Base-by-base conservation (phyloP, 176 grass and related monocot species). In the Leersia perrieri region DNA sequence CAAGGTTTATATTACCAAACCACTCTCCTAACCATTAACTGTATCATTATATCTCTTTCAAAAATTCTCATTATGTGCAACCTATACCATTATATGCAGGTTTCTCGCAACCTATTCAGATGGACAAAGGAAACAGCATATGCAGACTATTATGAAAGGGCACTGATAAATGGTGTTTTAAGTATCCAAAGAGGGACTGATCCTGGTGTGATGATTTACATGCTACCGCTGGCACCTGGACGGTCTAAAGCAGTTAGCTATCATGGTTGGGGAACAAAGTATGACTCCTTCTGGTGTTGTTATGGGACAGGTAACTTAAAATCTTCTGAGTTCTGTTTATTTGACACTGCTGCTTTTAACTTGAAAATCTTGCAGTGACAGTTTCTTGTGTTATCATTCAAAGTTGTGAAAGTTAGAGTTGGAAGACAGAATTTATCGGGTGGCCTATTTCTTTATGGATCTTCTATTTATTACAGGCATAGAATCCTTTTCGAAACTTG, bases 141-240 rank as follows among this genome's bases (percentile, higher is more conserved):
- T 86, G 92, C 88, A 31, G 96, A 98, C 83, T 98, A 98, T 73
- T 98, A 98, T 36, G 96, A 98, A 66, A 98, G 88, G 90, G 86
- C 90, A 58, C 80, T 98, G 29, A 91, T 92, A 89, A 98, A 98
- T 84, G 96, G 96, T 28, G 96, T 98, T 36, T 60, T 98, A 51
- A 93, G 96, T 79, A 98, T 98, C 84, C 96, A 98, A 86, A 91
- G 96, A 84, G 96, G 90, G 42, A 66, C 33, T 23, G 83, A 98
- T 57, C 92, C 92, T 9, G 92, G 96, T 72, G 83, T 93, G 26
- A 93, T 98, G 90, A 98, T 98, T 71, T 98, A 98, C 89, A 98
- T 98, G 92, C 92, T 95, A 68, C 96, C 92, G 3, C 86, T 75
- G 74, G 92, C 88, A 35, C 88, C 90, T 47, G 92, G 96, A 29